phyloP scores from a whole-genome alignment of 768 basidiomycete species.

The Leucogyrophana mollusca region DNA sequence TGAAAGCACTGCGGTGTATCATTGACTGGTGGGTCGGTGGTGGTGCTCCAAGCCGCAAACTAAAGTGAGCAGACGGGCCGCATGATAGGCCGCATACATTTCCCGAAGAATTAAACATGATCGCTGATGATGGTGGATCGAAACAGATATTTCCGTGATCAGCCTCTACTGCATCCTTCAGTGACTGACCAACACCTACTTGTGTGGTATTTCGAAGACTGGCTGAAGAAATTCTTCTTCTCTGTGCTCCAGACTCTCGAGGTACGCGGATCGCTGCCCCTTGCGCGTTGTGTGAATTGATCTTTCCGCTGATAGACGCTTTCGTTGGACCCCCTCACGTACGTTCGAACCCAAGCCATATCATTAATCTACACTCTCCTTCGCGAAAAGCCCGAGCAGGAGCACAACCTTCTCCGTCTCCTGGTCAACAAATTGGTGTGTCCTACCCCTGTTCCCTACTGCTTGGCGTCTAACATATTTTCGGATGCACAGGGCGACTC shows the following conservation, averaged over 20 bases:
- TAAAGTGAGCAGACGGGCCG: constrained; percentile 71
- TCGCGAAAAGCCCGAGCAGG: constrained; percentile 91
- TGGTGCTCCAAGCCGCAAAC: constrained; percentile 83
- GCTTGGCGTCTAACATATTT: not conserved
- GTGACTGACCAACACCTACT: constrained; percentile 73
- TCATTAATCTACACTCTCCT: constrained; percentile 78
- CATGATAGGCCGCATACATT: constrained; percentile 71
- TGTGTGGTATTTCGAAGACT: constrained; percentile 93
- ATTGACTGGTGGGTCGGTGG: constrained; percentile 98
- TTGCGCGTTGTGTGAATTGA: not conserved
- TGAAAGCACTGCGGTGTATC: constrained; percentile 88
- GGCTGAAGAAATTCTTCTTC: constrained; percentile 97
- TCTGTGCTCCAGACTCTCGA: constrained; percentile 87
- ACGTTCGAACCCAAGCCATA: constrained; percentile 84
- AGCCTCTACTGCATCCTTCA: constrained; percentile 62
- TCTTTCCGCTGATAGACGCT: constrained; percentile 50
- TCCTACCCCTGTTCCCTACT: constrained; percentile 6
- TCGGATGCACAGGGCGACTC: constrained; percentile 68
- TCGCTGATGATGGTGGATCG: not conserved
- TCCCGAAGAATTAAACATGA: constrained; percentile 1
- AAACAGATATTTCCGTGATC: constrained; percentile 86
- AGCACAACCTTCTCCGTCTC: constrained; percentile 89
- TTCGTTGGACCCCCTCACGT: constrained; percentile 81
- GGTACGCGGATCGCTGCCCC: constrained; percentile 39
- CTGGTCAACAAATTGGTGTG: constrained; percentile 92